Conservation (phyloP, 805 yeast species). For the Teunomyces tritomae region DNA sequence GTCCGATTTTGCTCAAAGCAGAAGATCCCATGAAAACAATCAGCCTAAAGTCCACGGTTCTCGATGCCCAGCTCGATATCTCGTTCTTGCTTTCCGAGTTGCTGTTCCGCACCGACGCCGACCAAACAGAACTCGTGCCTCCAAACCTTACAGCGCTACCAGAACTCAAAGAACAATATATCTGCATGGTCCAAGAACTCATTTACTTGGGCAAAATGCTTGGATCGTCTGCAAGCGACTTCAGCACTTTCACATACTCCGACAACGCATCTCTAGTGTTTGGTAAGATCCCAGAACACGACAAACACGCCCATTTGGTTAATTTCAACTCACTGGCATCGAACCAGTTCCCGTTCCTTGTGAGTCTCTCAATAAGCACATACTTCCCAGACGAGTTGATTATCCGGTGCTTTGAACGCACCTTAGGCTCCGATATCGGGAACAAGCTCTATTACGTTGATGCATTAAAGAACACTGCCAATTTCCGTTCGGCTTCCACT, state of each 20-base stretch:
- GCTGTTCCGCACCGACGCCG: conserved; percentile 36
- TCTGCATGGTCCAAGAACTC: conserved; percentile 54
- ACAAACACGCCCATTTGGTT: conserved; percentile 29
- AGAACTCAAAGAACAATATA: conserved; percentile 46
- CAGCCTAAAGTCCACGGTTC: conserved; percentile 44
- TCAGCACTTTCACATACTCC: conserved; percentile 27
- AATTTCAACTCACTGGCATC: conserved; percentile 20
- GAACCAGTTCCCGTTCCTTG: conserved; percentile 24
- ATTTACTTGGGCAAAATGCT: conserved; percentile 32
- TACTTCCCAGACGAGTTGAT: conserved; percentile 40
- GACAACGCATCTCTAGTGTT: conserved; percentile 33
- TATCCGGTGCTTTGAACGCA: conserved; percentile 39
- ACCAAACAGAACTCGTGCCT: conserved; percentile 42
- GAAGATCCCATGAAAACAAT: conserved; percentile 55
- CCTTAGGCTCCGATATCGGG: conserved; percentile 29
- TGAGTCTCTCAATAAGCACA: conserved; percentile 27
- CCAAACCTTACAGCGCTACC: conserved; percentile 37
- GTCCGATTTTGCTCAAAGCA: conserved; percentile 53
- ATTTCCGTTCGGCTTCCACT: conserved; percentile 6
- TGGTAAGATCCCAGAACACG: conserved; percentile 35
- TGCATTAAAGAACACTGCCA: conserved; percentile 24
- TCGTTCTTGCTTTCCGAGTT: conserved; percentile 47
- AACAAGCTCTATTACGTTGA: conserved; percentile 39
- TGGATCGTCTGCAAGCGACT: conserved; percentile 15
- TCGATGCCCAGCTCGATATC: conserved; percentile 59